A percentile compares a stretch with the other conserved stretches of the same genome.
Conservation (phyloP, 2,329 filamentous ascomycete species). For the Leptographium lundbergii region DNA sequence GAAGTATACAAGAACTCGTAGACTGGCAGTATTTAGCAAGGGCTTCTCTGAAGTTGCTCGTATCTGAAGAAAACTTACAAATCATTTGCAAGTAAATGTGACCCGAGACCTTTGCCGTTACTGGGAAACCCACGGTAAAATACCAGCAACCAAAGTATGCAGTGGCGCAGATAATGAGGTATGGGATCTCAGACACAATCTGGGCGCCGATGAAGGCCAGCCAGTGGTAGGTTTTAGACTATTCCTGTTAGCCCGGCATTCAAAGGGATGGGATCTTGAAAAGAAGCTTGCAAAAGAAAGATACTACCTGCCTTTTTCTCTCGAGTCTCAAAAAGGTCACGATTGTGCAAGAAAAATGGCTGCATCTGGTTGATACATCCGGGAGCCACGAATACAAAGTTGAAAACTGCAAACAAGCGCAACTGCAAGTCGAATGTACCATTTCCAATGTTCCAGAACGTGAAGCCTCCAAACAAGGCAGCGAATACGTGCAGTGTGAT, state of each 20-base stretch:
- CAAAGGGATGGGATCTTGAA: not conserved
- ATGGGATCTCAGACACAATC: slow-evolving; percentile 58
- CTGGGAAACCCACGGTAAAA: slow-evolving; percentile 29
- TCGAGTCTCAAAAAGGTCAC: slow-evolving; percentile 56
- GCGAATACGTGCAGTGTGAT: slow-evolving; percentile 45
- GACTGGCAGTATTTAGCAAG: slow-evolving; percentile 11
- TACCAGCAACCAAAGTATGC: slow-evolving; percentile 45
- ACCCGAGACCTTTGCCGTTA: slow-evolving; percentile 34
- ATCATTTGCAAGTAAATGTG: slow-evolving; percentile 23
- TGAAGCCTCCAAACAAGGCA: slow-evolving; percentile 43
- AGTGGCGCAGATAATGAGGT: slow-evolving; percentile 37
- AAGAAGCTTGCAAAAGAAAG: not conserved
- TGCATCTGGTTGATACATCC: slow-evolving; percentile 53
- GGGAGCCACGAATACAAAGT: slow-evolving; percentile 56
- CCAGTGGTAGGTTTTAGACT: slow-evolving; percentile 56
- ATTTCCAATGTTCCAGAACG: slow-evolving; percentile 46
- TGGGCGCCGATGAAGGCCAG: slow-evolving; percentile 54
- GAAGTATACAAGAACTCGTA: slow-evolving; percentile 49
- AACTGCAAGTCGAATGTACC: slow-evolving; percentile 54
- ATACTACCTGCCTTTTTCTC: slow-evolving; percentile 38
- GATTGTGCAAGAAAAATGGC: slow-evolving; percentile 58
- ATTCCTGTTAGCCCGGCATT: not conserved
- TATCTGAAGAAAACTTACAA: slow-evolving; percentile 19
- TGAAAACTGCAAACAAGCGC: slow-evolving; percentile 59
- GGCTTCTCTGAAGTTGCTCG: too few species aligned